Evolutionary conservation across 2,329 filamentous ascomycete species (phyloP).

Genomic region (Albophoma yamanashiensis): DNA sequence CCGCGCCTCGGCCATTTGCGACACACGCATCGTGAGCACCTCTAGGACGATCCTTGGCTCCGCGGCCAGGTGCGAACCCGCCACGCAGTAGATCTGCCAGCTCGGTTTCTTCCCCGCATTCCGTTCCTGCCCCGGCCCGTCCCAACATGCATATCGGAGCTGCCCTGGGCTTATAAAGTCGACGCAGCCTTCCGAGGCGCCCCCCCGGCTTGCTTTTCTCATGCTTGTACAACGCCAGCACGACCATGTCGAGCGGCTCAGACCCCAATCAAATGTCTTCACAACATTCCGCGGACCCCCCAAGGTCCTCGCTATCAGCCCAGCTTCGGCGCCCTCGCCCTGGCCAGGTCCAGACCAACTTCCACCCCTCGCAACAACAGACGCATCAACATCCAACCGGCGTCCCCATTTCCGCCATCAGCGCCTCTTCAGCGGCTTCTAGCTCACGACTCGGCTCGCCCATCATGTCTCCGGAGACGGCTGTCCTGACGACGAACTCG

Average conservation of each 20-base stretch:
- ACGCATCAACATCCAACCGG: slow-evolving; percentile 22
- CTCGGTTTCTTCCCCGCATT: slow-evolving; percentile 7
- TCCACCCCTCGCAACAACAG: slow-evolving; percentile 14
- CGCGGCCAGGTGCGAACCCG: not conserved
- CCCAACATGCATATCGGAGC: slow-evolving; percentile 23
- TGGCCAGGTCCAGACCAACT: slow-evolving; percentile 35
- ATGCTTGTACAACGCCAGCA: slow-evolving; percentile 11
- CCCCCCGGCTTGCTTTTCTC: slow-evolving; percentile 11
- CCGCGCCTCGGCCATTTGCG: slow-evolving; percentile 1
- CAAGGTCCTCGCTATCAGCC: slow-evolving; percentile 31
- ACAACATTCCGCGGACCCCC: slow-evolving; percentile 16
- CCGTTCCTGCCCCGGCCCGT: slow-evolving; percentile 14
- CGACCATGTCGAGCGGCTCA: slow-evolving; percentile 14
- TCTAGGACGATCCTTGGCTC: slow-evolving; percentile 1
- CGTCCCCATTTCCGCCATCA: slow-evolving; percentile 41
- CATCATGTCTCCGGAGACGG: slow-evolving; percentile 42
- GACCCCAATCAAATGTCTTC: slow-evolving; percentile 12
- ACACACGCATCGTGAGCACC: slow-evolving; percentile 1
- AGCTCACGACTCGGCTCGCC: slow-evolving; percentile 46
- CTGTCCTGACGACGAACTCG: slow-evolving; percentile 44
- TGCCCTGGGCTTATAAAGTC: slow-evolving; percentile 25
- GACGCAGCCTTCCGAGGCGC: slow-evolving; percentile 18
- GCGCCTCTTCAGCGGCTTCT: slow-evolving; percentile 44
- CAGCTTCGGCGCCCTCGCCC: slow-evolving; percentile 32
- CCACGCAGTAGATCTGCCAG: slow-evolving; percentile 3